These are phyloP conservation scores for Apostasia ramifera DNA, from an alignment of 106 monocot species.

Conservation along the genomic window DNA sequence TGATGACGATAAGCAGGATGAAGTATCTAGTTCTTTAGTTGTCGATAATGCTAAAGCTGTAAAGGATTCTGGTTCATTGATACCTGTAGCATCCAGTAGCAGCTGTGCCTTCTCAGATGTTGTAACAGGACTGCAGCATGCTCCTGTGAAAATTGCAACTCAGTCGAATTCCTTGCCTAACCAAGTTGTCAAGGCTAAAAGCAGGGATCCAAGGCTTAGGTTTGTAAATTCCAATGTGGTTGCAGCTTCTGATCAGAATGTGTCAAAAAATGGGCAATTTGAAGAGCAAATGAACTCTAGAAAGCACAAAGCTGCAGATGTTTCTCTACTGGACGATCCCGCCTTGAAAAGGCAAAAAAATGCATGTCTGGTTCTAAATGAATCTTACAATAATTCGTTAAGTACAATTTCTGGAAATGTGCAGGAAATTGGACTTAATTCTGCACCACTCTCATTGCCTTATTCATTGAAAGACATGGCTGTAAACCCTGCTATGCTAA, in stretches of 20 bases:
- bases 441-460: constrained; percentile 37
- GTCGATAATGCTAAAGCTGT: not conserved
- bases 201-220: constrained; percentile 83
- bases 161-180: constrained; percentile 13
- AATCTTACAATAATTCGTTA: constrained; percentile 8
- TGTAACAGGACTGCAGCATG: constrained; percentile 3
- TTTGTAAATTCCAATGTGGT: constrained; percentile 29
- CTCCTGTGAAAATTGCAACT: constrained; percentile 9
- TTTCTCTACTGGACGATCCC: constrained; percentile 13
- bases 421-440: constrained; percentile 8
- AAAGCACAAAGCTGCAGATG: constrained; percentile 51
- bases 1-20: constrained; percentile 39
- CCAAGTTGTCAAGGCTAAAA: constrained; percentile 38
- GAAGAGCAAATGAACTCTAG: constrained; percentile 21
- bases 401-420: constrained; percentile 8
- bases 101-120: constrained; percentile 1
- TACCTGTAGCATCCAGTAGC: constrained; percentile 9
- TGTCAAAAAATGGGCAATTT: constrained; percentile 9
- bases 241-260: constrained; percentile 8
- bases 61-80: not conserved
- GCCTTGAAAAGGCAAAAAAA: constrained; percentile 56
- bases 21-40: constrained; percentile 64
- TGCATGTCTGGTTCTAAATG: constrained; percentile 8
- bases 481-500: constrained; percentile 66
- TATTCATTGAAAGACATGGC: constrained; percentile 58